A percentile compares a stretch with the other conserved stretches of the same genome.
phyloP scores from a whole-genome alignment of 164 flowering plant genomes.

The Aristolochia fimbriata region DNA sequence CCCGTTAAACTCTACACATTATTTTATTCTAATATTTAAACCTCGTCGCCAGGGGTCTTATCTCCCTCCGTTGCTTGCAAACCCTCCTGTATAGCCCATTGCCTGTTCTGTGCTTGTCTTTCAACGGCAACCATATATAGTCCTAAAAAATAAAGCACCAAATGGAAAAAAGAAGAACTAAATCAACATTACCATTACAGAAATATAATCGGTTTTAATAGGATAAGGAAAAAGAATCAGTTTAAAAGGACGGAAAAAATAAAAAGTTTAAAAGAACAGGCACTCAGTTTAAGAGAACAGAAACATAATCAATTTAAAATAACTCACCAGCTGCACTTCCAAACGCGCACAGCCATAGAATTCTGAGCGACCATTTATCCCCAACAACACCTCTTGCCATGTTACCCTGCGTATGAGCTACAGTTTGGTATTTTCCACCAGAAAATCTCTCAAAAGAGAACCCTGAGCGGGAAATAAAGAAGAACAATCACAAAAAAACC shows the following conservation, averaged over 20 bases:
- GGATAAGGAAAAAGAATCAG: not conserved
- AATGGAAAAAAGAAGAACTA: not conserved
- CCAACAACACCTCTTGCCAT: constrained; percentile 65
- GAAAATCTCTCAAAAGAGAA: too few species aligned
- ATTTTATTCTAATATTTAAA: constrained; percentile 5
- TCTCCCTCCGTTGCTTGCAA: constrained; percentile 35
- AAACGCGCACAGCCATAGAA: constrained; percentile 73
- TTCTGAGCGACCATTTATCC: constrained; percentile 81
- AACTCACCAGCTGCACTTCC: constrained; percentile 66
- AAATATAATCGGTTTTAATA: too few species aligned
- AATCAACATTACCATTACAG: too few species aligned
- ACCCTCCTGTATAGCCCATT: constrained; percentile 47
- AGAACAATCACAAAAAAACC: too few species aligned
- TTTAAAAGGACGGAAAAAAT: not conserved
- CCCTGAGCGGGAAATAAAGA: too few species aligned
- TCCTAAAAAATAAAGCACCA: constrained; percentile 29
- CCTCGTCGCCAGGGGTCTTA: constrained; percentile 20
- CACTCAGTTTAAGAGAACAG: not conserved
- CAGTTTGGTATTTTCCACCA: too few species aligned
- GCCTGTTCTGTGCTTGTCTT: constrained; percentile 61
- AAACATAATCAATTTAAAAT: not conserved
- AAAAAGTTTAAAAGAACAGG: not conserved
- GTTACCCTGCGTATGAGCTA: not conserved
- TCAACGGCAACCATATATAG: constrained; percentile 78
- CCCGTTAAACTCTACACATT: too few species aligned